Percentiles rank a stretch among this genome's conserved stretches.
Conservation (phyloP, 2,329 filamentous ascomycete species). For the Ceratocystis lukuohia region DNA sequence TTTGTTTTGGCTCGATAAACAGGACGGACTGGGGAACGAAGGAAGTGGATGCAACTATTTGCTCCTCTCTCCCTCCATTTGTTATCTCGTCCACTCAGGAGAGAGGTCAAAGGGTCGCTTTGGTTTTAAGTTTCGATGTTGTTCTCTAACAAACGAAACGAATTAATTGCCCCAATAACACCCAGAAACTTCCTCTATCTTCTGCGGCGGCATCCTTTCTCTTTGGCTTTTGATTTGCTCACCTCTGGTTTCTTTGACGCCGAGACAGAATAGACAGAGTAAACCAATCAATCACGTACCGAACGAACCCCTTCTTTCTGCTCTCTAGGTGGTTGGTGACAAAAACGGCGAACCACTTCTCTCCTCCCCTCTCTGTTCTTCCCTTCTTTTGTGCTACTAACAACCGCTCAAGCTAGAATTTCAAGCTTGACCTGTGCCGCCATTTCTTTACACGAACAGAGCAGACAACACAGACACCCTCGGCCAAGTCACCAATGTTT, state of each 20-base stretch:
- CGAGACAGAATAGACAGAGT: too few species aligned
- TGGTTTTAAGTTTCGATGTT: background rate
- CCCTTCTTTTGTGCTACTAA: background rate
- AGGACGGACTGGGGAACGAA: too few species aligned
- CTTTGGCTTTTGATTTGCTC: too few species aligned
- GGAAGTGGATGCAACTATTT: too few species aligned
- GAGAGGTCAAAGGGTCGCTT: background rate
- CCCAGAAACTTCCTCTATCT: background rate
- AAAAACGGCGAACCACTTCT: background rate
- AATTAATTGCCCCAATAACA: background rate
- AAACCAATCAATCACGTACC: too few species aligned
- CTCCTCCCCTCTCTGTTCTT: background rate
- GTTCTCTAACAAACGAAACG: background rate
- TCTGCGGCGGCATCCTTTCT: background rate
- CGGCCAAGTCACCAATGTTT: background rate
- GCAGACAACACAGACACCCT: background rate
- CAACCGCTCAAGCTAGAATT: too few species aligned
- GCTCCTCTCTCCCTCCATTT: background rate
- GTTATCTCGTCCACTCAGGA: background rate
- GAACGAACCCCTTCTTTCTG: too few species aligned
- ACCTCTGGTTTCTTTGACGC: too few species aligned
- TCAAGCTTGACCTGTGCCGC: background rate
- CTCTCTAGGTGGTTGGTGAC: too few species aligned
- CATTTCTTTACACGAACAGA: background rate
- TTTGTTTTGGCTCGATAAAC: background rate